Evolutionary conservation across 257 asterid genomes (phyloP).

Genomic region (Parsonsia alboflavescens): DNA sequence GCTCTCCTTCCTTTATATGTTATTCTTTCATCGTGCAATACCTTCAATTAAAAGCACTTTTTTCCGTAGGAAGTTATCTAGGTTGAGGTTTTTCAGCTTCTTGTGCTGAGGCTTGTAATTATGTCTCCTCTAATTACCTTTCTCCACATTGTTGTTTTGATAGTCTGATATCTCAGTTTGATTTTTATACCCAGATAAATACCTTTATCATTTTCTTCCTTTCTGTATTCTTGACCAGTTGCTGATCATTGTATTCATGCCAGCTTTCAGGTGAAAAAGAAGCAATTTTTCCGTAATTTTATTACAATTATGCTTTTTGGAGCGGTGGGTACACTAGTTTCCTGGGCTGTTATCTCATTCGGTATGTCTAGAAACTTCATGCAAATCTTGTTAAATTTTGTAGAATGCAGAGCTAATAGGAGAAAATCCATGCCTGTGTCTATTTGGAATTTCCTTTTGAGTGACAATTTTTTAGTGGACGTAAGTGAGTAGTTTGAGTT

Average conservation of each 20-base stretch:
- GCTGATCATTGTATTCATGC: not conserved
- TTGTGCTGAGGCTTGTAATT: not conserved
- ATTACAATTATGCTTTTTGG: slow-evolving; percentile 41
- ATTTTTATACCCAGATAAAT: not conserved
- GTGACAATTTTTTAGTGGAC: not conserved
- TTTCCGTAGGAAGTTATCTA: not conserved
- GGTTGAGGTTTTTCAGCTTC: not conserved
- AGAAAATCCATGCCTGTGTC: not conserved
- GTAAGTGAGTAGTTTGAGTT: not conserved
- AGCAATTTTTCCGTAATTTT: slow-evolving; percentile 45
- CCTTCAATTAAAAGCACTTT: not conserved
- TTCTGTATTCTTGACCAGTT: not conserved
- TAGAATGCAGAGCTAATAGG: not conserved
- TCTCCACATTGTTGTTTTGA: not conserved
- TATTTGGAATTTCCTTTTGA: not conserved
- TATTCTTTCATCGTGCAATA: not conserved
- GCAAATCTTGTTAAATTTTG: not conserved
- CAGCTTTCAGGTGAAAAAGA: slow-evolving; percentile 50
- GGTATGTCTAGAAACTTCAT: slow-evolving; percentile 22
- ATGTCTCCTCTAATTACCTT: not conserved
- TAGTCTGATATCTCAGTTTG: not conserved
- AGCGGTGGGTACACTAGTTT: slow-evolving; percentile 41
- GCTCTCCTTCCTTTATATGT: not conserved
- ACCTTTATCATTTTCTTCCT: not conserved
- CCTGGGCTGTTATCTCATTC: slow-evolving; percentile 32